Conservation (phyloP, 495 filamentous ascomycete genomes). For the Aspergillus ostianus region DNA sequence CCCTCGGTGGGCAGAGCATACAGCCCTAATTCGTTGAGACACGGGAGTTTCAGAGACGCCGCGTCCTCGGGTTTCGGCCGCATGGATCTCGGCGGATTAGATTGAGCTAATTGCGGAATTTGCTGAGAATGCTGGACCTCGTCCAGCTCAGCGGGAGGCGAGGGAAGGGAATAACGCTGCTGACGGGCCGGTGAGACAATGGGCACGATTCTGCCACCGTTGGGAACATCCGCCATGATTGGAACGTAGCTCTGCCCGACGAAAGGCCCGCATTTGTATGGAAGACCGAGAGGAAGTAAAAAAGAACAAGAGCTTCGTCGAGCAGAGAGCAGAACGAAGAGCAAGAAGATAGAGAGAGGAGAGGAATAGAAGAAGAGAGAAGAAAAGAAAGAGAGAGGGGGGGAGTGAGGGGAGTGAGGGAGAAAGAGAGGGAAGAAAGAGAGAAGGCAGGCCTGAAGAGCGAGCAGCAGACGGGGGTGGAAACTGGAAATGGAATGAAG, state of each 20-base stretch:
- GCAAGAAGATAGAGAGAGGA: constrained; percentile 12
- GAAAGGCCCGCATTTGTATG: constrained; percentile 40
- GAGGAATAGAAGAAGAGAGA: constrained; percentile 12
- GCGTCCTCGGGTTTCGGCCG: constrained; percentile 25
- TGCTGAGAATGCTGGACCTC: constrained; percentile 9
- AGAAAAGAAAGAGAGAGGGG: constrained; percentile 11
- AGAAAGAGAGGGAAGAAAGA: constrained; percentile 5
- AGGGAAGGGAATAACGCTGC: constrained; percentile 22
- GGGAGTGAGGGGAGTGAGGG: constrained; percentile 5
- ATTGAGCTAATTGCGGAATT: constrained; percentile 5
- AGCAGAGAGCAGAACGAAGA: constrained; percentile 19
- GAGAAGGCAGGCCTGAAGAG: neutral
- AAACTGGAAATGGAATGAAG: constrained; percentile 11
- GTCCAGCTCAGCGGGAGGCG: neutral
- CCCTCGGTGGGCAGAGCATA: constrained; percentile 47
- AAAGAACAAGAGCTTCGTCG: constrained; percentile 19
- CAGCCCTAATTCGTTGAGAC: constrained; percentile 37
- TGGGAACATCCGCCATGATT: constrained; percentile 41
- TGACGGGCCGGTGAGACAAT: constrained; percentile 38
- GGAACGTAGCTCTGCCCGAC: constrained; percentile 32
- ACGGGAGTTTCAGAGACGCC: constrained; percentile 36
- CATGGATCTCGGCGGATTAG: constrained; percentile 13
- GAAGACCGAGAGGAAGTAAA: constrained; percentile 9
- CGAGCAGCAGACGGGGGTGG: neutral
- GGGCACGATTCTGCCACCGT: constrained; percentile 51